Evolutionary conservation across 202 grass and related monocot genomes (phyloP), one percentile per base, ranked within the genome.

Genomic region (Thinopyrum obtusiflorum): DNA sequence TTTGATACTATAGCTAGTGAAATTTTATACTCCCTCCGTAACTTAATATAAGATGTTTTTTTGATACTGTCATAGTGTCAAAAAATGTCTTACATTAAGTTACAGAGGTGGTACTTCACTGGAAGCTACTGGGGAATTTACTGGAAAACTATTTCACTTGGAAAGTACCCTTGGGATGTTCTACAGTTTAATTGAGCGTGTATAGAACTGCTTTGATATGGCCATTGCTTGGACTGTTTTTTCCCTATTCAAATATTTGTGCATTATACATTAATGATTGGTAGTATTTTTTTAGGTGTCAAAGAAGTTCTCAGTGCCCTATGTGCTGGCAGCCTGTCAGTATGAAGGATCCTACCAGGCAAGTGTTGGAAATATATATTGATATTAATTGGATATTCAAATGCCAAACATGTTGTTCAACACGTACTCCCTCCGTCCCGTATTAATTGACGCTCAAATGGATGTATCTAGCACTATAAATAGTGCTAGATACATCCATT

Each of bases 241-340:
- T 80, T 31, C 57, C 13, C 33, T 67, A 7, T 71, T 85, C 61
- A 82, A 80, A 68, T 86, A 76, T 63, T 35, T 53, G 47, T 32
- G 21, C 4, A 17, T 74, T 85, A 71, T 33, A 27, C 3, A 17
- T 74, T 87, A 71, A 77, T 83, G 72, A 59, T 86, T 72, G 55
- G 35, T 85, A 5, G 20, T 63, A 36, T 51, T 77, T 85, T 85
- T 73, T 5, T 85, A 99, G 97, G 97, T 99, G 92, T 57, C 97
- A 99, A 85, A 94, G 97, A 87, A 99, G 97, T 86, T 94, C 94
- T 65, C 97, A 97, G 51, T 99, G 97, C 79, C 97, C 97, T 61
- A 99, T 99, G 94, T 99, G 97, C 67, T 99, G 97, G 94, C 93
- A 91, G 62, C 11, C 92, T 80, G 91, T 99, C 80, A 91, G 83